These are phyloP conservation scores for Neonectria punicea DNA, from an alignment of 2,329 filamentous ascomycete species.

Conservation along the genomic window DNA sequence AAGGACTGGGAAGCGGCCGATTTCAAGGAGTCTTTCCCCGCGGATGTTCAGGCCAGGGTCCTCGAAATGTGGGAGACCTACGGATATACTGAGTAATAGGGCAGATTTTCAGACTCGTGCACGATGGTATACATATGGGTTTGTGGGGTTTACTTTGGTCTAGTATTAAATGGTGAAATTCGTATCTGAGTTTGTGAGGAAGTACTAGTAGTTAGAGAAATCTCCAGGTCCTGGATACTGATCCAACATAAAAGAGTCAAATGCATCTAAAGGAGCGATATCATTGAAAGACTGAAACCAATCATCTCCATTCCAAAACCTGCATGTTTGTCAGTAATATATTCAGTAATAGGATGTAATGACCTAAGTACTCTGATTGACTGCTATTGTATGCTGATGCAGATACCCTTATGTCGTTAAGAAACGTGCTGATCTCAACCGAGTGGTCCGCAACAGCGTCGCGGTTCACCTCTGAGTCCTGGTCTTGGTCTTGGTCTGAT, in stretches of 20 bases:
- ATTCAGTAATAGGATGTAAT: too few relatives aligned
- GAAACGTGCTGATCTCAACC: neutral
- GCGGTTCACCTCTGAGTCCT: neutral
- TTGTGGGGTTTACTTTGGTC: neutral
- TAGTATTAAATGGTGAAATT: neutral
- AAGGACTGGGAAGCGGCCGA: conserved; percentile 45
- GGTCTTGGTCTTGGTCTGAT: conserved; percentile 9
- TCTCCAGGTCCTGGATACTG: neutral
- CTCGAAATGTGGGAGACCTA: conserved; percentile 46
- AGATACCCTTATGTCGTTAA: neutral
- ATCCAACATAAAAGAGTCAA: conserved; percentile 34
- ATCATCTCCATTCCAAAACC: conserved; percentile 21
- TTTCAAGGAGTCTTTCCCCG: conserved; percentile 50
- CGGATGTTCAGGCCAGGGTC: conserved; percentile 53
- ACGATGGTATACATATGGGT: neutral
- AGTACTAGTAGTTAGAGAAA: neutral
- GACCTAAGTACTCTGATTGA: neutral
- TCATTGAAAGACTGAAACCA: conserved; percentile 30
- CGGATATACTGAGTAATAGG: conserved; percentile 35
- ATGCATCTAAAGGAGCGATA: conserved; percentile 28
- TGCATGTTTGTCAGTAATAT: neutral
- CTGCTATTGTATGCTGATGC: neutral
- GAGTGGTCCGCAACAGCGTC: neutral
- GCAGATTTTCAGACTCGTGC: neutral
- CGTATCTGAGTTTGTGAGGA: too few relatives aligned